These are phyloP conservation scores for Chalaropsis ovoidea DNA, from an alignment of 2,329 filamentous ascomycete species.

Conservation along the genomic window DNA sequence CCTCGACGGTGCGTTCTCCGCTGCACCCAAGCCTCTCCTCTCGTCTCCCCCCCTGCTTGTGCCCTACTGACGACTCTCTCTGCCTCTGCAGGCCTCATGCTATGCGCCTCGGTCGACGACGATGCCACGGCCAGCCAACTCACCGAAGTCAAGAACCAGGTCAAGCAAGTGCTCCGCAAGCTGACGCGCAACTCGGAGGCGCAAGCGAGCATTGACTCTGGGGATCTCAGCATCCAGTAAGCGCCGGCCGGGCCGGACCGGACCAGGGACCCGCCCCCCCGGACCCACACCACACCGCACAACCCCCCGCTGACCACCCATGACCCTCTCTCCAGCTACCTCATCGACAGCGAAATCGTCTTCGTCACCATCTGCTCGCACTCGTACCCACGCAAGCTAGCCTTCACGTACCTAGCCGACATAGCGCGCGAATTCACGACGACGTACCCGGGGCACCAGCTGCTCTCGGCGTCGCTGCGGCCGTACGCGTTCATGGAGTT, in stretches of 20 bases:
- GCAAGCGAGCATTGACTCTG: slow-evolving; percentile 84
- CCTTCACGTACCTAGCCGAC: slow-evolving; percentile 95
- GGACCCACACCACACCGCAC: neutral
- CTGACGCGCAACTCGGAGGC: slow-evolving; percentile 80
- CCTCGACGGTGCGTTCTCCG: slow-evolving; percentile 59
- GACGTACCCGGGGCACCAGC: slow-evolving; percentile 64
- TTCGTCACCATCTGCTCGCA: slow-evolving; percentile 91
- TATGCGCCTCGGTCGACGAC: slow-evolving; percentile 91
- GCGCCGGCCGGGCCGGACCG: slow-evolving; percentile 29
- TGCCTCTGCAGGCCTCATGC: slow-evolving; percentile 69
- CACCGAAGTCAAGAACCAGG: slow-evolving; percentile 77
- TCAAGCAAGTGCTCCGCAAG: slow-evolving; percentile 80
- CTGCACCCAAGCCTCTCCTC: neutral
- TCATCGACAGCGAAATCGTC: slow-evolving; percentile 71
- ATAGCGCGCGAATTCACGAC: slow-evolving; percentile 82
- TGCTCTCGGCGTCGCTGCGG: slow-evolving; percentile 63
- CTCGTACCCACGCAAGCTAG: slow-evolving; percentile 93
- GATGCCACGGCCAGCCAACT: slow-evolving; percentile 69
- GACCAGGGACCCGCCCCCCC: too few relatives aligned
- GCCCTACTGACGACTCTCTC: slow-evolving; percentile 3
- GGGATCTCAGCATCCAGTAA: slow-evolving; percentile 75
- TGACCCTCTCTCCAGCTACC: slow-evolving; percentile 53
- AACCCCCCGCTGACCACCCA: neutral
- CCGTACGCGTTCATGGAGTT: slow-evolving; percentile 98
- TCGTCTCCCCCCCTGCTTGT: neutral